Conservation (phyloP, 2,329 filamentous ascomycete genomes). For the Penicillium corylophilum region DNA sequence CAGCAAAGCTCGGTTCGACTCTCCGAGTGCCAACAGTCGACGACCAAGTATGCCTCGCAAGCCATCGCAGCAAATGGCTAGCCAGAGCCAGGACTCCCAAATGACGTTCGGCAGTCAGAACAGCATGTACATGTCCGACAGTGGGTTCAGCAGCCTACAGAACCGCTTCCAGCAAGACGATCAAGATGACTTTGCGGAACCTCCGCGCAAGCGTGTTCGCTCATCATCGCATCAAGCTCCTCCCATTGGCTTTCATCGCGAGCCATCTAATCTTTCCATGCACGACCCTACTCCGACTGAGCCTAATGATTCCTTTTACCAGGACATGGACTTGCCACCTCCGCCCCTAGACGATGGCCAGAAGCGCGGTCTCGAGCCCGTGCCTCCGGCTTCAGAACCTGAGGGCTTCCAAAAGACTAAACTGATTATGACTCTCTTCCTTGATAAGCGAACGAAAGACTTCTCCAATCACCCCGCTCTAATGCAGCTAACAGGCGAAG, state of each 20-base stretch:
- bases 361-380: slow-evolving; percentile 39
- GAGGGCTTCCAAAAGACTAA: slow-evolving; percentile 78
- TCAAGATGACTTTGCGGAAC: slow-evolving; percentile 64
- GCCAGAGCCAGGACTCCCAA: slow-evolving; percentile 64
- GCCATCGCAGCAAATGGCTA: slow-evolving; percentile 62
- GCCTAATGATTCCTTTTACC: slow-evolving; percentile 49
- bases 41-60: slow-evolving; percentile 69
- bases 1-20: slow-evolving; percentile 93
- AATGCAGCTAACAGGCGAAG: slow-evolving; percentile 69
- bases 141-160: slow-evolving; percentile 68
- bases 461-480: slow-evolving; percentile 75
- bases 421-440: slow-evolving; percentile 77
- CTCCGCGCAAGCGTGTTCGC: slow-evolving; percentile 74
- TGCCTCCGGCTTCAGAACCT: slow-evolving; percentile 56
- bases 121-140: slow-evolving; percentile 71
- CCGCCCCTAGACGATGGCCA: slow-evolving; percentile 30
- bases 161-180: slow-evolving; percentile 43
- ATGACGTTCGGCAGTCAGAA: slow-evolving; percentile 78
- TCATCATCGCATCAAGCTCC: slow-evolving; percentile 53
- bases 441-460: slow-evolving; percentile 70
- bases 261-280: slow-evolving; percentile 37
- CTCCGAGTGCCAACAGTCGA: slow-evolving; percentile 66
- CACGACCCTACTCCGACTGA: slow-evolving; percentile 46
- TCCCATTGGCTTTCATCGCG: slow-evolving; percentile 36
- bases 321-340: slow-evolving; percentile 37